A percentile compares a stretch with the other conserved stretches of the same genome.
Evolutionary conservation across 768 basidiomycete genomes (phyloP).

Genomic region (Phylloporus scabripes): DNA sequence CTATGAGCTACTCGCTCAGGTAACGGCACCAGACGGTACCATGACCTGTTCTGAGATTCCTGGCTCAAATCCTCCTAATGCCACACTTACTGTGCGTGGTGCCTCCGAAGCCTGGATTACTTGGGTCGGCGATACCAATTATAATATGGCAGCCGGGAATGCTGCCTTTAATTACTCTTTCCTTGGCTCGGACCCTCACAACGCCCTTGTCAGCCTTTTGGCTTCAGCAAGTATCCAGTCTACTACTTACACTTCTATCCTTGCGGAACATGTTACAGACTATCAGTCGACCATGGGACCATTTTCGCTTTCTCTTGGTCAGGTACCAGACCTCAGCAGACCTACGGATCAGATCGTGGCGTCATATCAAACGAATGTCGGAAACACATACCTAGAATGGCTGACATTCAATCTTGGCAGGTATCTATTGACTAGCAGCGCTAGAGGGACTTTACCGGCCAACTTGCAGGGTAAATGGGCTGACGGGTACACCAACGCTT

Average conservation of each 20-base stretch:
- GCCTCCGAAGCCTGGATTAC: conserved; percentile 56
- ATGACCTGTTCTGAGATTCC: conserved; percentile 30
- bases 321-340: conserved; percentile 43
- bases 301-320: conserved; percentile 58
- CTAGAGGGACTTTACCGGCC: conserved; percentile 57
- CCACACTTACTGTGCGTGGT: conserved; percentile 42
- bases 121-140: conserved; percentile 74
- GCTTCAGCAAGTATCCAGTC: conserved; percentile 20
- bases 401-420: conserved; percentile 67
- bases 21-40: conserved; percentile 30
- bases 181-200: conserved; percentile 56
- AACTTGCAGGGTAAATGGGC: conserved; percentile 78
- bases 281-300: conserved; percentile 37
- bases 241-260: conserved; percentile 34
- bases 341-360: conserved; percentile 55
- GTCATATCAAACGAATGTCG: conserved; percentile 48
- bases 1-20: conserved; percentile 59
- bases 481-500: conserved; percentile 46
- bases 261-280: conserved; percentile 49
- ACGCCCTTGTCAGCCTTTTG: conserved; percentile 36
- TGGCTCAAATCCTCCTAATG: conserved; percentile 35
- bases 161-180: conserved; percentile 55
- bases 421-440: conserved; percentile 58
- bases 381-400: conserved; percentile 69
- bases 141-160: conserved; percentile 57